These are phyloP conservation scores for Kodamaea kakaduensis DNA, from an alignment of 805 yeast genomes.

Conservation along the genomic window DNA sequence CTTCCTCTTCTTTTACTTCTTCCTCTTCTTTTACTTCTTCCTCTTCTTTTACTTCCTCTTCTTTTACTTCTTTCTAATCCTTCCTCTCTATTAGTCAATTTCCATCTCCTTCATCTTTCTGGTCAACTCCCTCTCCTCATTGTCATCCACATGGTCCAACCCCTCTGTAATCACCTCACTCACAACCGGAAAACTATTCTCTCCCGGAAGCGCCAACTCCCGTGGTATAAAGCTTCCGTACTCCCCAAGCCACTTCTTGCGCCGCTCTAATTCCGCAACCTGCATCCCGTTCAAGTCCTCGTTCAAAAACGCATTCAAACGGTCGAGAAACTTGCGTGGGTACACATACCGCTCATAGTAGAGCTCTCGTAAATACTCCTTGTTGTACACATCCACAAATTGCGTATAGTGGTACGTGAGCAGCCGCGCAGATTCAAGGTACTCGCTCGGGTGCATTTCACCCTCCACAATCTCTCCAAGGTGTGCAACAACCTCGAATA, in stretches of 20 bases:
- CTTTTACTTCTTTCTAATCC: background rate
- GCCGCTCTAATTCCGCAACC: constrained; percentile 30
- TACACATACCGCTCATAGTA: constrained; percentile 38
- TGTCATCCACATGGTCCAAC: constrained; percentile 22
- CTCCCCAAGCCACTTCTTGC: constrained; percentile 33
- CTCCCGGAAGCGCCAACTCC: constrained; percentile 38
- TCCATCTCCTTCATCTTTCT: constrained; percentile 16
- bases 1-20: too few species aligned
- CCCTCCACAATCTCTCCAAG: constrained; percentile 6
- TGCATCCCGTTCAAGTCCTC: constrained; percentile 30
- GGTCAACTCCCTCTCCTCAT: constrained; percentile 19
- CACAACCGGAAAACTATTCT: constrained; percentile 31
- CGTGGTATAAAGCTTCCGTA: constrained; percentile 41
- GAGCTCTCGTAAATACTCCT: constrained; percentile 34
- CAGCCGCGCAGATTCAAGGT: constrained; percentile 25
- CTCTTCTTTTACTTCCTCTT: too few species aligned
- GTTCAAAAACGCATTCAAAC: constrained; percentile 31
- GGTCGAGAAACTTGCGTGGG: constrained; percentile 32
- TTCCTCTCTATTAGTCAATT: constrained; percentile 1
- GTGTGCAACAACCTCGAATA: constrained; percentile 10
- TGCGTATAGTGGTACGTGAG: constrained; percentile 35
- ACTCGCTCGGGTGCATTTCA: constrained; percentile 11
- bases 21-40: too few species aligned
- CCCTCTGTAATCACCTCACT: constrained; percentile 43
- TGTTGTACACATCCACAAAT: constrained; percentile 29